These are phyloP conservation scores for Ormosia emarginata DNA, from an alignment of 306 rosid species.

Conservation along the genomic window DNA sequence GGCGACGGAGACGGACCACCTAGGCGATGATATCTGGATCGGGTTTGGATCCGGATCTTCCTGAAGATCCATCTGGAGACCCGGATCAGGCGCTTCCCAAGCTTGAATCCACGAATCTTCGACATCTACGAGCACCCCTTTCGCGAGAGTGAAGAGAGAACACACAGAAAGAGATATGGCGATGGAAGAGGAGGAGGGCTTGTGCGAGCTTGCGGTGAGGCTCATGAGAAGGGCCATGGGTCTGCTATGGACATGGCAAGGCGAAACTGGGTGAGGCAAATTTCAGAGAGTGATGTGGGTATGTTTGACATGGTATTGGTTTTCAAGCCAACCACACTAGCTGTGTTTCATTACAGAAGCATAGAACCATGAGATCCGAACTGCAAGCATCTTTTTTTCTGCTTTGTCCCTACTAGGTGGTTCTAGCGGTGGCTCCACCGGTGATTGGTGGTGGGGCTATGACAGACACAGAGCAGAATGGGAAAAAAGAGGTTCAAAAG, in stretches of 20 bases:
- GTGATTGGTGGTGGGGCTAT: no score
- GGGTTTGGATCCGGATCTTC: constrained; percentile 13
- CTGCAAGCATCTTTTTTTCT: neutral
- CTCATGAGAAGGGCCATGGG: constrained; percentile 76
- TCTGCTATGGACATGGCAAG: constrained; percentile 72
- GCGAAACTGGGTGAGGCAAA: constrained; percentile 58
- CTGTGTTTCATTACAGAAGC: neutral
- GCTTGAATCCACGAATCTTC: constrained; percentile 53
- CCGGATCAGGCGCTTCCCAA: constrained; percentile 43
- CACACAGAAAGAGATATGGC: neutral
- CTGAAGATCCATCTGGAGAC: constrained; percentile 38
- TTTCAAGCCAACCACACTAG: neutral
- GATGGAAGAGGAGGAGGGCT: neutral
- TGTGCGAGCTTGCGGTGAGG: neutral
- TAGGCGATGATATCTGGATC: constrained; percentile 24
- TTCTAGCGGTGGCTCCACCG: neutral
- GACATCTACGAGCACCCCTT: constrained; percentile 25
- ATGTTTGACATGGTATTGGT: constrained; percentile 55
- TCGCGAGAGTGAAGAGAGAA: neutral
- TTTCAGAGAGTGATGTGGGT: constrained; percentile 62
- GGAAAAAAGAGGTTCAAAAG: no score
- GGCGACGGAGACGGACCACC: neutral
- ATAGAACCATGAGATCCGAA: neutral
- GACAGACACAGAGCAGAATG: no score
- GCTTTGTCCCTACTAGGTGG: neutral